phyloP scores from a whole-genome alignment of 257 asterid species.

The Fraxinus anomala region DNA sequence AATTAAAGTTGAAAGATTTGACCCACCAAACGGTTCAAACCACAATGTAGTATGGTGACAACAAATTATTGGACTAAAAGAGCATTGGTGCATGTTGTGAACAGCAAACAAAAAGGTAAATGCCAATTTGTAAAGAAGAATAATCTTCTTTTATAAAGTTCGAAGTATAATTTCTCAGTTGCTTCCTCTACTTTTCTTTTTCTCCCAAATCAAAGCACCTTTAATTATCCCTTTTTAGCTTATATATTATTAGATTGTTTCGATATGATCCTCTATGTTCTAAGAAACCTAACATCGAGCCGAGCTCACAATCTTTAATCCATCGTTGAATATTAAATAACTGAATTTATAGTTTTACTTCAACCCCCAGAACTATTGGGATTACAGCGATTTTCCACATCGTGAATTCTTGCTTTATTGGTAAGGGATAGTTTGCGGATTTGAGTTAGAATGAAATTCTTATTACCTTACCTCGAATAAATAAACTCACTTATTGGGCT shows the following conservation, averaged over 20 bases:
- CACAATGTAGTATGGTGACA: no score
- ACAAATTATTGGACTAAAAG: slow-evolving; percentile 28
- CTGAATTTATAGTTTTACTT: no score
- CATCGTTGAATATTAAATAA: no score
- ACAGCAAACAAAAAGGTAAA: slow-evolving; percentile 30
- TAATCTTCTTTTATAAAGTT: slow-evolving; percentile 46
- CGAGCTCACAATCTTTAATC: no score
- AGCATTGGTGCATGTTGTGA: slow-evolving; percentile 1
- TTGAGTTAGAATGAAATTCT: no score
- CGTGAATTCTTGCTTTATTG: no score
- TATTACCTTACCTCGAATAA: no score
- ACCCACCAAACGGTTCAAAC: slow-evolving; percentile 20
- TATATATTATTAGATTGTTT: background rate
- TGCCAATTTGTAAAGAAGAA: slow-evolving; percentile 62
- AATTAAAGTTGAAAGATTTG: slow-evolving; percentile 20
- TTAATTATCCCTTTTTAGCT: background rate
- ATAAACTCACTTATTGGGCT: background rate
- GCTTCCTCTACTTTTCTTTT: slow-evolving; percentile 24
- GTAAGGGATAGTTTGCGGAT: no score
- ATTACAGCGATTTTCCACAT: no score
- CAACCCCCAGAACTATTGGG: no score
- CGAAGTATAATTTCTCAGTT: slow-evolving; percentile 35
- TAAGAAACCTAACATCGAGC: background rate
- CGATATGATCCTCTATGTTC: background rate
- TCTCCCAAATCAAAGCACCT: background rate